Percentiles rank a stretch among this genome's conserved stretches.
Evolutionary conservation across 2,329 filamentous ascomycete genomes (phyloP).

Genomic region (Ramularia endophylla): DNA sequence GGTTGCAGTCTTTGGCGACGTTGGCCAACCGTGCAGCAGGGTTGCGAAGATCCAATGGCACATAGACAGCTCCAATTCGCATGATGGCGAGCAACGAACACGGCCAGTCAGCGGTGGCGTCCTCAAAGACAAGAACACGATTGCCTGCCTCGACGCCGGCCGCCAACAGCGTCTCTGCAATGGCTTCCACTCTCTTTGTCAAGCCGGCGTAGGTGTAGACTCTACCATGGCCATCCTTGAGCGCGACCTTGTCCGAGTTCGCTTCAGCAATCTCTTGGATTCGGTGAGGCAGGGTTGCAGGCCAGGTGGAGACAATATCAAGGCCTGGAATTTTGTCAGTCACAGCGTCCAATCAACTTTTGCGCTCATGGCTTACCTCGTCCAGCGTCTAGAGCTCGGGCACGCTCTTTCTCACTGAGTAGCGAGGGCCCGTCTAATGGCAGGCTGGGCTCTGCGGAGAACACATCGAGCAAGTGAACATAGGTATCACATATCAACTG

Average conservation of each 20-base stretch:
- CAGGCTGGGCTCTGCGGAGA: too few relatives aligned
- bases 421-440: too few relatives aligned
- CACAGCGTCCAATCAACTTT: too few relatives aligned
- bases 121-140: background rate
- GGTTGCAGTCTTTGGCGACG: too few relatives aligned
- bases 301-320: background rate
- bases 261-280: background rate
- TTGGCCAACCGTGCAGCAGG: too few relatives aligned
- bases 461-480: too few relatives aligned
- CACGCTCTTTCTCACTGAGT: too few relatives aligned
- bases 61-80: slow-evolving; percentile 2
- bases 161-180: background rate
- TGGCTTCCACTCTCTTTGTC: background rate
- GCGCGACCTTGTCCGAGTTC: background rate
- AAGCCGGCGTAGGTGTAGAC: background rate
- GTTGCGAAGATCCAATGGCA: slow-evolving; percentile 2
- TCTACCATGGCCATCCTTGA: background rate
- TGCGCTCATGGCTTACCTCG: too few relatives aligned
- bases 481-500: too few relatives aligned
- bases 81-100: slow-evolving; percentile 5
- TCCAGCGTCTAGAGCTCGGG: too few relatives aligned
- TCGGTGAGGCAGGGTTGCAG: background rate
- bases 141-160: background rate
- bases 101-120: background rate
- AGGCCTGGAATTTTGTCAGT: background rate